Conservation (phyloP, 345 rosid genomes). For the Bruguiera parviflora region DNA sequence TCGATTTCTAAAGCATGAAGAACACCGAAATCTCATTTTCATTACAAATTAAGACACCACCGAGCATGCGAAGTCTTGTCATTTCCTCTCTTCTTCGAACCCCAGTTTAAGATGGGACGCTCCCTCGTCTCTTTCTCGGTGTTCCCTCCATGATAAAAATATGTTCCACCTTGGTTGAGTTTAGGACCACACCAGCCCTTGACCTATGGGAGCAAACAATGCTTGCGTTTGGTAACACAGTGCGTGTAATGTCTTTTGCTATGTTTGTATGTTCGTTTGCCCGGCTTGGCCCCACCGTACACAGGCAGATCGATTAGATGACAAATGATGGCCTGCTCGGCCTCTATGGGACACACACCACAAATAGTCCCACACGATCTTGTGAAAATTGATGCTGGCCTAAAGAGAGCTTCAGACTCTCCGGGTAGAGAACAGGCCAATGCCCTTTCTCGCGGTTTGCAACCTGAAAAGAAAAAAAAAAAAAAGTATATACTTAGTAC, state of each 20-base stretch:
- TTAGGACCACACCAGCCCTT: background rate
- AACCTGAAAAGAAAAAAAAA: too few relatives aligned
- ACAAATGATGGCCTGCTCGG: background rate
- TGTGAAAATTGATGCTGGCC: too few relatives aligned
- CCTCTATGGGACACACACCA: too few relatives aligned
- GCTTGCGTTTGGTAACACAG: too few relatives aligned
- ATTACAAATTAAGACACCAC: background rate
- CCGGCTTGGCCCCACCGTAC: background rate
- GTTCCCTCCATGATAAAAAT: background rate
- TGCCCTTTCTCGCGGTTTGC: constrained; percentile 1
- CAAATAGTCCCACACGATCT: too few relatives aligned
- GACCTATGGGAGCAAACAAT: background rate
- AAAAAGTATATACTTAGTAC: background rate
- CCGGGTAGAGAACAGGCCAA: too few relatives aligned
- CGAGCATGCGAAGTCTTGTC: background rate
- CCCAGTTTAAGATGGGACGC: background rate
- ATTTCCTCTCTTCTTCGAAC: background rate
- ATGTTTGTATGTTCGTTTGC: background rate
- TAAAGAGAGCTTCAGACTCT: too few relatives aligned
- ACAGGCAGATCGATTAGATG: background rate
- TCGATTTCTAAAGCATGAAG: too few relatives aligned
- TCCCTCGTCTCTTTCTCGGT: background rate
- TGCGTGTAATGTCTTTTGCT: background rate
- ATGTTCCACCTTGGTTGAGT: background rate
- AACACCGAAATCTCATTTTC: too few relatives aligned